Conservation (phyloP, 306 rosid species). For the Cicer arietinum region DNA sequence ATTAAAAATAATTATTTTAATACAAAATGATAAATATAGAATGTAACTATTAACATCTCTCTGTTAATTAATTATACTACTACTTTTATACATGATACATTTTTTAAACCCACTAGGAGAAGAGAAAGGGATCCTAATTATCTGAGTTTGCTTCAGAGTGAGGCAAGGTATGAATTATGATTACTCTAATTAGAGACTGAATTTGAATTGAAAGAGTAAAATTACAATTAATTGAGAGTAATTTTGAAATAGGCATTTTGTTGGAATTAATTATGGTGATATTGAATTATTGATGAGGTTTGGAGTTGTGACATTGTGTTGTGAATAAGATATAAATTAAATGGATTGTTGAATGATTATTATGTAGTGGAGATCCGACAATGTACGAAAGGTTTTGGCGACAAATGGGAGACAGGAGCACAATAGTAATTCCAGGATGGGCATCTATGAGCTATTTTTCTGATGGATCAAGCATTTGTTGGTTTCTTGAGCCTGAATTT, state of each 20-base stretch:
- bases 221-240: too few species aligned
- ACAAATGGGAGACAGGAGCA: conserved; percentile 64
- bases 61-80: not conserved
- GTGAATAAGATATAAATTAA: not conserved
- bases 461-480: conserved; percentile 61
- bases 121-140: too few species aligned
- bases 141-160: too few species aligned
- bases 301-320: conserved; percentile 8
- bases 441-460: conserved; percentile 84
- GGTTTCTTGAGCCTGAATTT: conserved; percentile 85
- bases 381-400: conserved; percentile 79
- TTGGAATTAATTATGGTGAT: conserved; percentile 2
- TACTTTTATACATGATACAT: not conserved
- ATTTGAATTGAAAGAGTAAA: too few species aligned
- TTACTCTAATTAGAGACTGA: too few species aligned
- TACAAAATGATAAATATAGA: conserved; percentile 3
- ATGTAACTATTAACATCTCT: not conserved
- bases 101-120: not conserved
- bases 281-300: not conserved
- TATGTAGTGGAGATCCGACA: conserved; percentile 87
- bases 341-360: not conserved
- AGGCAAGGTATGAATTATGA: too few species aligned
- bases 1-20: not conserved
- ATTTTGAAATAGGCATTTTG: not conserved
- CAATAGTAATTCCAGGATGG: conserved; percentile 78